These are phyloP conservation scores for Cercophora scortea DNA, from an alignment of 495 filamentous ascomycete species.

Conservation along the genomic window DNA sequence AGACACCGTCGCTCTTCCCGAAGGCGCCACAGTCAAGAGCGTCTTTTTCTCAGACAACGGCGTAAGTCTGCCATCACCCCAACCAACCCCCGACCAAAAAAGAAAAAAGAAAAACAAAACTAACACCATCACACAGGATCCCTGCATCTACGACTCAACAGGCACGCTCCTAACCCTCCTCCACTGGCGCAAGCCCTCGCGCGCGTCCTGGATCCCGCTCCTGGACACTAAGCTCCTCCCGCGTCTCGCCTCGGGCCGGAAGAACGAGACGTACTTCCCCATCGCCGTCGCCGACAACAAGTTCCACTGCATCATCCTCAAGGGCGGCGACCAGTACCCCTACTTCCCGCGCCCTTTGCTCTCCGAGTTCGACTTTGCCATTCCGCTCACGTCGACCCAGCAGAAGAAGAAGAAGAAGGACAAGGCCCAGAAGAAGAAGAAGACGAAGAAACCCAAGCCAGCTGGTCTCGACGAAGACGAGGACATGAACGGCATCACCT, in stretches of 20 bases:
- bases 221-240: slow-evolving; percentile 80
- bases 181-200: slow-evolving; percentile 80
- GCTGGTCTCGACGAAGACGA: slow-evolving; percentile 20
- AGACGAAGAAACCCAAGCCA: slow-evolving; percentile 30
- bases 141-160: slow-evolving; percentile 86
- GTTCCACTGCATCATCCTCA: slow-evolving; percentile 98
- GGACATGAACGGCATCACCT: slow-evolving; percentile 23
- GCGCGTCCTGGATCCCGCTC: slow-evolving; percentile 85
- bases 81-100: too few species aligned
- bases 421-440: slow-evolving; percentile 33
- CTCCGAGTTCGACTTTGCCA: slow-evolving; percentile 85
- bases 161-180: slow-evolving; percentile 79
- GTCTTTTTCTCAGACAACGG: slow-evolving; percentile 90
- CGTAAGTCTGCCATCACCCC: slow-evolving; percentile 41
- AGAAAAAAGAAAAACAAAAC: too few species aligned
- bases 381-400: slow-evolving; percentile 59
- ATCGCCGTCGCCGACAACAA: slow-evolving; percentile 86
- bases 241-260: slow-evolving; percentile 72
- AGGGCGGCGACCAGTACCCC: slow-evolving; percentile 85
- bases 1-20: slow-evolving; percentile 77
- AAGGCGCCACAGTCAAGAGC: slow-evolving; percentile 60
- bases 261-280: slow-evolving; percentile 89
- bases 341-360: slow-evolving; percentile 92
- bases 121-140: slow-evolving; percentile 49
- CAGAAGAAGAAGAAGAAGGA: slow-evolving; percentile 22